A percentile compares a stretch with the other conserved stretches of the same genome.
These are phyloP conservation scores for Chaetomidium leptoderma DNA, from an alignment of 495 filamentous ascomycete genomes.

Conservation along the genomic window DNA sequence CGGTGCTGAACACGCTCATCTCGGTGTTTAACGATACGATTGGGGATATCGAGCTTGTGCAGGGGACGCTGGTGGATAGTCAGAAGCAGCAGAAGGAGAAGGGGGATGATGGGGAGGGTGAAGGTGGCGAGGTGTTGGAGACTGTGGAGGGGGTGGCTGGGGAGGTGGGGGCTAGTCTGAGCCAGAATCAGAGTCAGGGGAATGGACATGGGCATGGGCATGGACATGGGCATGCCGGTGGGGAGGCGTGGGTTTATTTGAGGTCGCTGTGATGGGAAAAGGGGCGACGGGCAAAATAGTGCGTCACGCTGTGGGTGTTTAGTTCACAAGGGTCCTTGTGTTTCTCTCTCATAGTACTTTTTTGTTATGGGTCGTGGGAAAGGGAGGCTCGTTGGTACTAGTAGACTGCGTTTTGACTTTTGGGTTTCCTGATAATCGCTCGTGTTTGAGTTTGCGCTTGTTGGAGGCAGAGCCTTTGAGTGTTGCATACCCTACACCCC, in stretches of 20 bases:
- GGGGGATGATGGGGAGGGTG: constrained; percentile 6
- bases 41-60: constrained; percentile 68
- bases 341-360: neutral
- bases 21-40: constrained; percentile 77
- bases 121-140: constrained; percentile 8
- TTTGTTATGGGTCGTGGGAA: neutral
- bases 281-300: neutral
- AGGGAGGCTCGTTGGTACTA: neutral
- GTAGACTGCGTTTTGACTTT: neutral
- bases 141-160: neutral
- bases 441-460: neutral
- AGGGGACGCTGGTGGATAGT: constrained; percentile 41
- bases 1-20: constrained; percentile 57
- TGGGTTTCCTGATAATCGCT: neutral
- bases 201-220: neutral
- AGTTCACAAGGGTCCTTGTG: neutral
- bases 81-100: constrained; percentile 18
- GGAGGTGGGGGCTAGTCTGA: neutral
- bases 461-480: neutral
- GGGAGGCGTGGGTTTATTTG: constrained; percentile 22
- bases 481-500: constrained; percentile 1
- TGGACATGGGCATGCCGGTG: neutral
- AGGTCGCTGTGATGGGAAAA: neutral
- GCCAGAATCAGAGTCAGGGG: constrained; percentile 4
- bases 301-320: neutral